Conservation (phyloP, 805 yeast genomes). For the Dipodascopsis tothii region DNA sequence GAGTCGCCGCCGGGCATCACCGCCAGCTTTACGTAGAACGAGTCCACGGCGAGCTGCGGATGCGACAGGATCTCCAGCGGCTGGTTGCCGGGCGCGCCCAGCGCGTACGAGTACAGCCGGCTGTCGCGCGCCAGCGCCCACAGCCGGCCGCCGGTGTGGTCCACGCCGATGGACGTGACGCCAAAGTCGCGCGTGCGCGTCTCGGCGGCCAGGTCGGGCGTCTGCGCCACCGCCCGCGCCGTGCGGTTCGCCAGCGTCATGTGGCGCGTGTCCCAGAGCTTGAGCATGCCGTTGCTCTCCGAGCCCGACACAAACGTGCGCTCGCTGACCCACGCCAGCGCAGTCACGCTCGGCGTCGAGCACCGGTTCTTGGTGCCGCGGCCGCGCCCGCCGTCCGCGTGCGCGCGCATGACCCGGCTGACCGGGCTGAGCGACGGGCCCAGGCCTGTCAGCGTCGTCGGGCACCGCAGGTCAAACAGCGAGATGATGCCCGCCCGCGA, state of each 20-base stretch:
- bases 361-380: neutral
- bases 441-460: neutral
- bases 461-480: conserved; percentile 11
- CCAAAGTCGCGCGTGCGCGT: conserved; percentile 3
- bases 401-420: conserved; percentile 11
- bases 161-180: conserved; percentile 13
- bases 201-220: neutral
- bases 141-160: conserved; percentile 2
- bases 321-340: conserved; percentile 10
- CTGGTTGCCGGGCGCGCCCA: neutral
- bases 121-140: conserved; percentile 12
- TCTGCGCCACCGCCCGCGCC: conserved; percentile 4
- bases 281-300: conserved; percentile 7
- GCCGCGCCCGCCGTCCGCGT: conserved; percentile 8
- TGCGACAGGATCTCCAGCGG: conserved; percentile 13
- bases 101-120: conserved; percentile 7
- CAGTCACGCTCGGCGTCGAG: conserved; percentile 14
- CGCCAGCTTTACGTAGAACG: conserved; percentile 14
- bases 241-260: neutral
- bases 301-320: conserved; percentile 12
- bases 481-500: conserved; percentile 16
- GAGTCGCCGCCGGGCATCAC: conserved; percentile 4
- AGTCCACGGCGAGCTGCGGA: conserved; percentile 7
- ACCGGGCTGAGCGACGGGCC: neutral
- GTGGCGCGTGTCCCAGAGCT: conserved; percentile 16